Conservation (phyloP, 129 eudicot genomes). For the Flaveria linearis region DNA sequence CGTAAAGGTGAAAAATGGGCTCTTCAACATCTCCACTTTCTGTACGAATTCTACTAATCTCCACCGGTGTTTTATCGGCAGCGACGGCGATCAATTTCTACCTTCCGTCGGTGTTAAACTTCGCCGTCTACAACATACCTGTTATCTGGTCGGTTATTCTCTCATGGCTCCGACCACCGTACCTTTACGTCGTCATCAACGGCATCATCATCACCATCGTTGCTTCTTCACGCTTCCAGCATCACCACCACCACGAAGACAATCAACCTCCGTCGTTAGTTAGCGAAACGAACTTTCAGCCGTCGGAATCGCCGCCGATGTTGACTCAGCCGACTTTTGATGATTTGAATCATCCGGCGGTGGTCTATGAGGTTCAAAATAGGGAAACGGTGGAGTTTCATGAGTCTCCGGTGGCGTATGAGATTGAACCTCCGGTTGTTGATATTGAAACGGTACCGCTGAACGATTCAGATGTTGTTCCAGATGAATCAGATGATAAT, state of each 20-base stretch:
- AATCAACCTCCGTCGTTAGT: constrained; percentile 30
- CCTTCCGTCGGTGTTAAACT: constrained; percentile 35
- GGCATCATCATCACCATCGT: constrained; percentile 76
- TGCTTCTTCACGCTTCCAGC: constrained; percentile 60
- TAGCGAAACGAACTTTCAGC: constrained; percentile 20
- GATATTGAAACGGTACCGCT: constrained; percentile 42
- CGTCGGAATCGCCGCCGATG: constrained; percentile 22
- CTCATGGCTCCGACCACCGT: constrained; percentile 73
- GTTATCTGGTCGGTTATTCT: constrained; percentile 41
- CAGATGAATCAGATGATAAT: constrained; percentile 17
- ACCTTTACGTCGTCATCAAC: constrained; percentile 70
- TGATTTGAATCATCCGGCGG: neutral
- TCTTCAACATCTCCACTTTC: constrained; percentile 40
- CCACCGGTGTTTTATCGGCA: constrained; percentile 48
- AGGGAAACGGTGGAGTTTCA: neutral
- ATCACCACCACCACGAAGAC: constrained; percentile 23
- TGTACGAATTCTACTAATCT: constrained; percentile 44
- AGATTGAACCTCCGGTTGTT: constrained; percentile 23
- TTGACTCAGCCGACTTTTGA: constrained; percentile 22
- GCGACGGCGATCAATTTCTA: constrained; percentile 44
- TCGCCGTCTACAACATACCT: constrained; percentile 45
- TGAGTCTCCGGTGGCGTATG: constrained; percentile 4
- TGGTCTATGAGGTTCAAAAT: constrained; percentile 14
- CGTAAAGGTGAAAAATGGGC: constrained; percentile 30
- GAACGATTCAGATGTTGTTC: constrained; percentile 2